These are phyloP conservation scores for Thalassiosira hispida DNA, from an alignment of 352 stramenopile species.

Conservation along the genomic window DNA sequence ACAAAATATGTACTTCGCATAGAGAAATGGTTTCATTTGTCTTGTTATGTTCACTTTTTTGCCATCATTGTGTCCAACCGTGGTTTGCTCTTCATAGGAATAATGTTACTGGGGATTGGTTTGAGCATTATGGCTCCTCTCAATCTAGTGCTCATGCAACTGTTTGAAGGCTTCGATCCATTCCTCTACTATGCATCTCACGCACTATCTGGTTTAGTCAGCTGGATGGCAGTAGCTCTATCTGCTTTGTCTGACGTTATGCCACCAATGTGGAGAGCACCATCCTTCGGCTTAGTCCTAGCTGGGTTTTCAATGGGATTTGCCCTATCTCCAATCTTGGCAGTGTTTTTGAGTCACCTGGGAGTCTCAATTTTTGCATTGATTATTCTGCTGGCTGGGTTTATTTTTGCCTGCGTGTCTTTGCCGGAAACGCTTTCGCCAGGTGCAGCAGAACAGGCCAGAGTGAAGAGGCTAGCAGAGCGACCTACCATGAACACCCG, in stretches of 20 bases:
- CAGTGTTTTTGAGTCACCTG: constrained; percentile 64
- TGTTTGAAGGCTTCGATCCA: constrained; percentile 59
- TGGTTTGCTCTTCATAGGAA: constrained; percentile 24
- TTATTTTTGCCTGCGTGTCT: constrained; percentile 53
- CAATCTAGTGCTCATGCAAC: constrained; percentile 67
- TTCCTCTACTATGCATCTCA: constrained; percentile 74
- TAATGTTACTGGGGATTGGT: constrained; percentile 65
- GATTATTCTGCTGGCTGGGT: constrained; percentile 47
- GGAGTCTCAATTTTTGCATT: constrained; percentile 65
- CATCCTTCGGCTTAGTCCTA: constrained; percentile 73
- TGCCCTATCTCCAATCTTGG: constrained; percentile 67
- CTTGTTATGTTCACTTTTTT: constrained; percentile 3
- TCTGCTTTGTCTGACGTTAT: constrained; percentile 78
- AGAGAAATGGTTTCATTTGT: not conserved
- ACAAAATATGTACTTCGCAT: not conserved
- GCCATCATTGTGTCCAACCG: constrained; percentile 4
- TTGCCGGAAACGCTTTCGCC: constrained; percentile 77
- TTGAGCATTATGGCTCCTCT: constrained; percentile 57
- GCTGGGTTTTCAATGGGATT: constrained; percentile 76
- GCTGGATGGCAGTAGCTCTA: constrained; percentile 73
- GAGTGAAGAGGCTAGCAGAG: constrained; percentile 28
- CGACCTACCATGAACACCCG: constrained; percentile 10
- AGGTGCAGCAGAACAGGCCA: constrained; percentile 47
- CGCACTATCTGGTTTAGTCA: constrained; percentile 64
- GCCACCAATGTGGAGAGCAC: constrained; percentile 63